Evolutionary conservation across 176 grass and related monocot genomes (phyloP).

Genomic region (Areca catechu): DNA sequence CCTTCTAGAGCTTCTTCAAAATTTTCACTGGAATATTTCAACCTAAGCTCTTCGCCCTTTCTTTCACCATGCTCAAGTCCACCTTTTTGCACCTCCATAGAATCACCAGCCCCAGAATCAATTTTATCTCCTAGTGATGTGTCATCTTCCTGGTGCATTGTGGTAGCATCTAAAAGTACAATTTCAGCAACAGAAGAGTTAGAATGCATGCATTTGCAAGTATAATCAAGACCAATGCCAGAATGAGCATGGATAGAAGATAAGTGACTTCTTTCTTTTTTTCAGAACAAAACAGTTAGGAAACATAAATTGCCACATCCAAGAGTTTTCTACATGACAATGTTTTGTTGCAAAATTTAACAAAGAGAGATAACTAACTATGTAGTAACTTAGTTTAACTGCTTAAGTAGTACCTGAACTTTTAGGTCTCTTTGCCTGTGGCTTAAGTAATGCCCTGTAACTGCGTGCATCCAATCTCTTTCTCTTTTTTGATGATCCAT

Average conservation of each 20-base stretch:
- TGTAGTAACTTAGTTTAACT: no score
- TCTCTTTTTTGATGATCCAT: neutral
- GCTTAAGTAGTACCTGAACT: slow-evolving; percentile 5
- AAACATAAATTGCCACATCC: no score
- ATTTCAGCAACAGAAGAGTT: neutral
- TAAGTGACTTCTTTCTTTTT: no score
- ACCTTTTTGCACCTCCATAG: neutral
- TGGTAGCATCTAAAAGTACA: neutral
- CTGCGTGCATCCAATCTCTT: neutral
- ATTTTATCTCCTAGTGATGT: neutral
- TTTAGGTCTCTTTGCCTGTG: slow-evolving; percentile 2
- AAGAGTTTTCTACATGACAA: no score
- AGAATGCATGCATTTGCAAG: neutral
- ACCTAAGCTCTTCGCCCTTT: neutral
- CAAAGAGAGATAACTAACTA: no score
- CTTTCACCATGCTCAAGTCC: neutral
- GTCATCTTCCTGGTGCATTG: neutral
- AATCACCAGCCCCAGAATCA: neutral
- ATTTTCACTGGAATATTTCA: neutral
- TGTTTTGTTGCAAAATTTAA: no score
- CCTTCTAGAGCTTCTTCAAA: neutral
- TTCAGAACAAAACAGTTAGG: no score
- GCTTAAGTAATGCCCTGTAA: neutral
- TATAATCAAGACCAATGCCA: neutral
- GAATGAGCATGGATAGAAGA: neutral